Evolutionary conservation across 164 flowering plant species (phyloP).

Genomic region (Kalanchoe fedtschenkoi): DNA sequence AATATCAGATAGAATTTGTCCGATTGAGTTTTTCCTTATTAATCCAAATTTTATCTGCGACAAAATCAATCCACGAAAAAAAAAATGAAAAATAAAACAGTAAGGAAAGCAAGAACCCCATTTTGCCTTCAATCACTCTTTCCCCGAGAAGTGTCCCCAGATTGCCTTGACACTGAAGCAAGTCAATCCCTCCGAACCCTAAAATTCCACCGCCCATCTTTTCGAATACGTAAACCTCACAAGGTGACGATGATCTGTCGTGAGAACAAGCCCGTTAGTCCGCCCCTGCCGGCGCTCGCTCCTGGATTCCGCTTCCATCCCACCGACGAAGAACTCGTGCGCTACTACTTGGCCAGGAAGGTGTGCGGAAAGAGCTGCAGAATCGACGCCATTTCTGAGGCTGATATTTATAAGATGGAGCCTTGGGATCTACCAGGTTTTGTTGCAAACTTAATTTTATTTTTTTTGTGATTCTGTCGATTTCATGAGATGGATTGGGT

Average conservation of each 20-base stretch:
- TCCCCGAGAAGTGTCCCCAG: not conserved
- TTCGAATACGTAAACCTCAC: no score
- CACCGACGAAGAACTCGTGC: conserved; percentile 30
- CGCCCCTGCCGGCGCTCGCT: not conserved
- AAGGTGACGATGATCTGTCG: not conserved
- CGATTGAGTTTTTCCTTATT: no score
- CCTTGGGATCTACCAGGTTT: conserved; percentile 32
- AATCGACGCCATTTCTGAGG: conserved; percentile 23
- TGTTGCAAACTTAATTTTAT: not conserved
- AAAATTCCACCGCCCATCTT: not conserved
- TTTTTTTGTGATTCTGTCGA: no score
- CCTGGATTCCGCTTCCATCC: conserved; percentile 9
- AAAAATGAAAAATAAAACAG: no score
- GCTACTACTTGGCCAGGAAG: conserved; percentile 26
- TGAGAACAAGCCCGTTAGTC: not conserved
- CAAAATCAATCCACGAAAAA: no score
- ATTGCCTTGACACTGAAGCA: conserved; percentile 2
- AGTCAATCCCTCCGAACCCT: conserved; percentile 4
- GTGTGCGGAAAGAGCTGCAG: conserved; percentile 17
- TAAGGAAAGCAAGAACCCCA: no score
- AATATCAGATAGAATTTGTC: no score
- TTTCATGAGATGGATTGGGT: no score
- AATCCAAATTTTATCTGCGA: no score
- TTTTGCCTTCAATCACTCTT: not conserved
- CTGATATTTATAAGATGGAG: conserved; percentile 50